Base-by-base conservation (phyloP, 345 rosid genomes). In the Hevea brasiliensis region DNA sequence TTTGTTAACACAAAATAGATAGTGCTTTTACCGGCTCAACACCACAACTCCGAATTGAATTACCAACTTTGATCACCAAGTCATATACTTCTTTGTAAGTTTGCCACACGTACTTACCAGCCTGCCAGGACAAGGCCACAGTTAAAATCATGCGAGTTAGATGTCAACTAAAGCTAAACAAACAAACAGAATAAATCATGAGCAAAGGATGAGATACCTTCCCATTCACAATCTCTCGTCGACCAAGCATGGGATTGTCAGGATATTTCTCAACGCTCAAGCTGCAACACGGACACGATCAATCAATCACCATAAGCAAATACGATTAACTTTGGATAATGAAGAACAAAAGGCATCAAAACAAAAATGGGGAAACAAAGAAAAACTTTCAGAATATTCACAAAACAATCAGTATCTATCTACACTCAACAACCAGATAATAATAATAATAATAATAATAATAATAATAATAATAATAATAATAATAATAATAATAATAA, bases 101-200 rank as follows among this genome's bases (percentile, higher is more conserved):
- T 84, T 81, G 87, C 99, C 99, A 96, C 56, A 84, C 91, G 59
- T 96, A 96, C 14, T 86, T 64, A 18, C 97, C 98, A 71, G 96
- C 89, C 99, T 96, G 78, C 71, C 76, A 71, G 61, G 63, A 56
- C 65, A 66, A 27, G 61, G 10, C 44, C 40, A 72, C 44, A 61
- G 50, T 55, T 53, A 55, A 50, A 44, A n/a, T n/a, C 47, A 44
- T 15, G 3, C 40, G n/a, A 47, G 48, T 42, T 17, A 29, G 65
- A 67, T 12, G 59, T 41, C 60, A 71, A 61, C 13, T 6, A 13
- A 23, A 14, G 17, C 26, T 14, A 74, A 35, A 3, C n/a, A 29
- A 42, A 32, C 37, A 32, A 32, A 32, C 37, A 44, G 13, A 44
- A 44, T 7, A 23, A 53, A 65, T 24, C 18, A 47, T 5, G 15